Evolutionary conservation across 2,329 filamentous ascomycete genomes (phyloP).

Genomic region (Verticillium dahliae): DNA sequence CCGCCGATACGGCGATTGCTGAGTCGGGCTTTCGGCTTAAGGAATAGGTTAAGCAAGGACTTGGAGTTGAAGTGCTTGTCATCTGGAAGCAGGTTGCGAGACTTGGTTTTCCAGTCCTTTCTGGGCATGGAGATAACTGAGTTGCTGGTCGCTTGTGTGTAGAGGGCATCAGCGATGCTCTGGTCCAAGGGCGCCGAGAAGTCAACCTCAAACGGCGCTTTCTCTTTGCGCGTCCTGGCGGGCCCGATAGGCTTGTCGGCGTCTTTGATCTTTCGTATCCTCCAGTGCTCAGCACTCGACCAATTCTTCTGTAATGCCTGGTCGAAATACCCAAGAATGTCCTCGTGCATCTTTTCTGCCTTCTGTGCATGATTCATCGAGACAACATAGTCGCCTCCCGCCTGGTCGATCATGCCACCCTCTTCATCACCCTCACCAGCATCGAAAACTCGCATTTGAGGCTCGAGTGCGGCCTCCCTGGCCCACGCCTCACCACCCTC

Average conservation of each 20-base stretch:
- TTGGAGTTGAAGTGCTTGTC: constrained; percentile 98
- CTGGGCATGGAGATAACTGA: constrained; percentile 80
- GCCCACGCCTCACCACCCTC: constrained; percentile 97
- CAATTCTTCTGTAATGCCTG: constrained; percentile 95
- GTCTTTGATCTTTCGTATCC: constrained; percentile 88
- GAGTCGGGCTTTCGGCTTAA: constrained; percentile 88
- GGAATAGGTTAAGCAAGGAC: constrained; percentile 80
- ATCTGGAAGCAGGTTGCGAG: constrained; percentile 85
- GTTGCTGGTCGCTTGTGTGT: constrained; percentile 75
- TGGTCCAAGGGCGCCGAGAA: constrained; percentile 71
- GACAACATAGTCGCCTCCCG: constrained; percentile 68
- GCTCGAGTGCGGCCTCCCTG: constrained; percentile 77
- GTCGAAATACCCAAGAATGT: constrained; percentile 97
- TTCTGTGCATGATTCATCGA: constrained; percentile 65
- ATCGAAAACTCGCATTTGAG: constrained; percentile 75
- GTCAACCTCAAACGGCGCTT: constrained; percentile 92
- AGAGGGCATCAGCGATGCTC: constrained; percentile 66
- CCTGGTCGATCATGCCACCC: constrained; percentile 53
- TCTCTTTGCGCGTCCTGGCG: constrained; percentile 76
- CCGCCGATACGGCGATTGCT: constrained; percentile 56
- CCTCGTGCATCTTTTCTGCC: constrained; percentile 71
- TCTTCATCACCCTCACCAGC: constrained; percentile 50
- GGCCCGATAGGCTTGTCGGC: constrained; percentile 55
- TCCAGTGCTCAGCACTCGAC: constrained; percentile 98
- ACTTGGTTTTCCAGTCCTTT: constrained; percentile 93